Evolutionary conservation across 192 early-diverging fungal species (phyloP), one percentile per base, ranked within the genome.

Genomic region (Mortierella claussenii): DNA sequence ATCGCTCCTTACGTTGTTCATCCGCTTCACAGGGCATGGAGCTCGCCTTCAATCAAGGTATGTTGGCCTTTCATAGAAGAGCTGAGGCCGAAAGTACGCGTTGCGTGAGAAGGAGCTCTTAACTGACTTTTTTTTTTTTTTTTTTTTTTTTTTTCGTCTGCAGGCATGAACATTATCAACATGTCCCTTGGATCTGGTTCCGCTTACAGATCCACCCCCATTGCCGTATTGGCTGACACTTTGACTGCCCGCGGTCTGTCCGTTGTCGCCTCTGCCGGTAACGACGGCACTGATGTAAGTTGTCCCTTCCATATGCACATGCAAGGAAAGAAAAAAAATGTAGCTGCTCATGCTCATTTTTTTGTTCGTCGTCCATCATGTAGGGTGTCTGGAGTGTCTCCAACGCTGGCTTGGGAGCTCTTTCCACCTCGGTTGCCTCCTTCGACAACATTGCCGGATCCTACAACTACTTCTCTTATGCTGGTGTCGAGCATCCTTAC

Each of bases 231-330:
- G 10, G 84, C 79, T 26, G 59, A 86, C 45, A 69, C 55, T 1
- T 33, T 92, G 4, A 69, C 79, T 17, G 53, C 69, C 8, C 27
- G 67, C 7, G 91, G 91, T 27, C 66, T 88, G 24, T 61, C 89
- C 31, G 85, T 95, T 13, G 81, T 87, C 49, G 81, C 89, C 23
- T 84, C 94, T 18, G 80, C 81, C 33, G 96, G 96, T 18, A 97
- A 97, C 82, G 84, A 89, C 31, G 94, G 94, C 37, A 33, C 60
- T 26, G 67, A 86, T 43, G 88, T 53, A 53, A 53, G 50, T 5
- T n/a, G n/a, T n/a, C n/a, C n/a, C n/a, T n/a, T n/a, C n/a, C n/a
- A n/a, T n/a, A n/a, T n/a, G n/a, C n/a, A n/a, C 24, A 33, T 11
- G 15, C 54, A 28, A 21, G n/a, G n/a, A n/a, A n/a, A n/a, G n/a